A percentile compares a stretch with the other conserved stretches of the same genome.
phyloP scores from a whole-genome alignment of 345 rosid genomes.

The Acer saccharum region DNA sequence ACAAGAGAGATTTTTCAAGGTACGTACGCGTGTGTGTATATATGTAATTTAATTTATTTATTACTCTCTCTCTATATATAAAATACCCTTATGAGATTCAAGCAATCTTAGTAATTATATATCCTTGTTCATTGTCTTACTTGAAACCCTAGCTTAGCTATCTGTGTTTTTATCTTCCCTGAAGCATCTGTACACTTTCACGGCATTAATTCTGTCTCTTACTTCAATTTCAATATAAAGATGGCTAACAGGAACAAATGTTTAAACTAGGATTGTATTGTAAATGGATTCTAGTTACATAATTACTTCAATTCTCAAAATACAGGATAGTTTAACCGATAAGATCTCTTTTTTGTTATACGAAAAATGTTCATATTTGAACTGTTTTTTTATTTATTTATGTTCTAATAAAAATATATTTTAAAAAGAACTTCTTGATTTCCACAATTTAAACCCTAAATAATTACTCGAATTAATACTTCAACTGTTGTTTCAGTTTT shows the following conservation, averaged over 20 bases:
- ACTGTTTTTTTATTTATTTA: no score
- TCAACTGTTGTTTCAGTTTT: background rate
- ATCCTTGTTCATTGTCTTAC: background rate
- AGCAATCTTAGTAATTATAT: background rate
- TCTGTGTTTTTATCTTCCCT: background rate
- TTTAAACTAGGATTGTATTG: background rate
- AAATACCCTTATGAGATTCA: background rate
- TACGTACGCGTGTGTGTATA: conserved; percentile 17
- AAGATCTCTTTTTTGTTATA: no score
- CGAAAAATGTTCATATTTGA: background rate
- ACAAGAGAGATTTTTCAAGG: conserved; percentile 16
- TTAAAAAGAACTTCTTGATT: background rate
- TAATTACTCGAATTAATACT: background rate
- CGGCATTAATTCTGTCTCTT: background rate
- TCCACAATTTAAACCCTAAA: background rate
- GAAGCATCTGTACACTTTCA: background rate
- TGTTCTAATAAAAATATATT: no score
- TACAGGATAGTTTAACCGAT: background rate
- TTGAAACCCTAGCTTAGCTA: conserved; percentile 1
- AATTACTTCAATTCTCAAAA: background rate
- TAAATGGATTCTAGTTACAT: background rate
- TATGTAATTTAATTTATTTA: conserved; percentile 12
- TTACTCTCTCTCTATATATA: background rate
- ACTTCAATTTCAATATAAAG: background rate
- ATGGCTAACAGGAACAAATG: background rate